A percentile compares a stretch with the other conserved stretches of the same genome.
These are phyloP conservation scores for Corymbia maculata DNA, from an alignment of 345 rosid species.

Conservation along the genomic window DNA sequence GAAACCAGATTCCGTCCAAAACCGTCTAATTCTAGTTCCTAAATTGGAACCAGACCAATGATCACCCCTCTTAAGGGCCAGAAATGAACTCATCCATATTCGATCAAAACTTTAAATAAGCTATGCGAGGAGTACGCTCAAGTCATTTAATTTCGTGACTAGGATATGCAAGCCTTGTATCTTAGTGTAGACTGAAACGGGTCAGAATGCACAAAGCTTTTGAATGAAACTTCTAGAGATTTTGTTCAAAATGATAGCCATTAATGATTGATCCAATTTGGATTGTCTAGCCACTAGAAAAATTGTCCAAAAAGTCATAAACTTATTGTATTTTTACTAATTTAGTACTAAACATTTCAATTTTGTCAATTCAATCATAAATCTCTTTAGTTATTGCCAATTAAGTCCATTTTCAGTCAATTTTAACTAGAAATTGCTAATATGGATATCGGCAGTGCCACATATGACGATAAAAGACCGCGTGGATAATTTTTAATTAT, in stretches of 20 bases:
- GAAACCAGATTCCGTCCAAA: background rate
- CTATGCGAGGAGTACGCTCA: background rate
- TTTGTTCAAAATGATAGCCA: background rate
- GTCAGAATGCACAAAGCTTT: background rate
- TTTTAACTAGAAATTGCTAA: too few species aligned
- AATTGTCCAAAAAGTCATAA: too few species aligned
- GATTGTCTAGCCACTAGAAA: background rate
- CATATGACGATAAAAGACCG: too few species aligned
- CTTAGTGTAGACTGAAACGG: background rate
- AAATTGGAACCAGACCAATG: too few species aligned
- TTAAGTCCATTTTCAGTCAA: too few species aligned
- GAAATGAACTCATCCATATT: background rate
- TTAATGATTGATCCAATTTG: background rate
- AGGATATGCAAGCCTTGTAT: too few species aligned
- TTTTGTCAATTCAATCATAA: too few species aligned
- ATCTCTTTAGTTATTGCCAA: too few species aligned
- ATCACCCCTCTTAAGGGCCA: background rate
- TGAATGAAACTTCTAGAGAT: background rate
- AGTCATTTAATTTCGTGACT: fast-evolving
- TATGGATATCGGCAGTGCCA: too few species aligned
- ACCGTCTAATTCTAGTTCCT: background rate
- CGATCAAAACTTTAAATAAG: background rate
- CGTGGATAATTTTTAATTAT: too few species aligned
- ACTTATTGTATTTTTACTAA: too few species aligned
- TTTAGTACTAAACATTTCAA: too few species aligned